Evolutionary conservation across 106 monocot species (phyloP), one percentile per base, ranked within the genome.

Genomic region (Phalaenopsis aphrodite): DNA sequence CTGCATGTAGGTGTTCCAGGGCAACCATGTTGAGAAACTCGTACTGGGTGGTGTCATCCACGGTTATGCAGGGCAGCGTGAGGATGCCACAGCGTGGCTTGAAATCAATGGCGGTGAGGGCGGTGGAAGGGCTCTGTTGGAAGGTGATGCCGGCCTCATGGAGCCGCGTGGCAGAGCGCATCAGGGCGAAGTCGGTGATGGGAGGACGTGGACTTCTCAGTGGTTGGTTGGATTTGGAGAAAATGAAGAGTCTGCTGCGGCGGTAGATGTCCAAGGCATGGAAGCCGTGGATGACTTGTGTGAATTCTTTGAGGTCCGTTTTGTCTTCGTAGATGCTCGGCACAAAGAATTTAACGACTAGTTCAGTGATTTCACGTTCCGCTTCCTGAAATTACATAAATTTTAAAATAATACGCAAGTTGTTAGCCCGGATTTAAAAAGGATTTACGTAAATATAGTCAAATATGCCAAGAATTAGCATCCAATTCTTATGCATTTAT

Each of bases 11-110:
- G 69, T 79, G 82, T 77, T 86, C 86, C 6, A 83, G 77, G 1
- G 80, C 86, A 56, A 80, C 75, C 42, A 86, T 49, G 75, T 86
- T 86, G 41, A 83, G 80, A 36, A 86, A 46, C 45, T 46, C 76
- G 76, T 18, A 77, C 77, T 86, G 83, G 0, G 86, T 86, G 1
- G 45, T 7, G 71, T 83, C 80, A 18, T 82, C 80, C 8, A 86
- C 83, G 2, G 42, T 30, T 5, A 85, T 10, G 21, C 1, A 1
- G 2, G 84, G 84, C 12, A 84, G 84, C 65, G 19, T 8, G 4
- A 84, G 84, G 14, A 79, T 18, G 5, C 84, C 79, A 1, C 1
- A 5, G 1, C 8, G 1, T 3, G 19, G 15, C 14, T 76, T 16
- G 21, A 84, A 79, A 5, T 23, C 2, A 23, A 72, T 75, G 24